Evolutionary conservation across 495 filamentous ascomycete species (phyloP).

Genomic region (Articulospora tetracladia): DNA sequence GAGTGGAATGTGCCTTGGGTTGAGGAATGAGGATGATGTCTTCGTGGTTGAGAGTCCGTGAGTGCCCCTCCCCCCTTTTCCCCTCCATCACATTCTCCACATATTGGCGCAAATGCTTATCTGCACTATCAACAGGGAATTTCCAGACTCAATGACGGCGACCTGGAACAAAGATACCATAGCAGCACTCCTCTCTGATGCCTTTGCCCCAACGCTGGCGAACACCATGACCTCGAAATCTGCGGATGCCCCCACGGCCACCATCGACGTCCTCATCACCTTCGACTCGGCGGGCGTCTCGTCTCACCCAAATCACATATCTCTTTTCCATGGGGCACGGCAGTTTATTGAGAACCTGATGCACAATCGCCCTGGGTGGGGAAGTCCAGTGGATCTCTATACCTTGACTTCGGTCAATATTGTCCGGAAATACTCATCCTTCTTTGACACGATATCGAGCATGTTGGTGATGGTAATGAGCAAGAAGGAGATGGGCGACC

Average conservation of each 20-base stretch:
- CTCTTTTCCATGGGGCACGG: conserved; percentile 77
- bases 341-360: conserved; percentile 62
- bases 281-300: conserved; percentile 82
- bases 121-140: conserved; percentile 40
- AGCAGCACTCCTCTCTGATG: conserved; percentile 58
- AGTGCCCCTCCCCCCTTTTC: conserved; percentile 5
- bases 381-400: conserved; percentile 74
- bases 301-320: conserved; percentile 86
- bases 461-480: conserved; percentile 42
- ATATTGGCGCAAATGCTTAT: background rate
- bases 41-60: conserved; percentile 73
- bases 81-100: background rate
- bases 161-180: conserved; percentile 71
- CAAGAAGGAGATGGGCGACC: conserved; percentile 32
- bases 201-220: conserved; percentile 62
- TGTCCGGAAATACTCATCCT: conserved; percentile 71
- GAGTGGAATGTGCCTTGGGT: conserved; percentile 69
- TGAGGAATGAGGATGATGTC: conserved; percentile 69
- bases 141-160: conserved; percentile 81
- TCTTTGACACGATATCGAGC: conserved; percentile 70
- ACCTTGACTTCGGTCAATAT: conserved; percentile 69
- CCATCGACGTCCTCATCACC: conserved; percentile 80
- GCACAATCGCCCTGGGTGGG: conserved; percentile 60
- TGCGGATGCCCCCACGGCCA: conserved; percentile 45
- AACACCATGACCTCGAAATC: conserved; percentile 30